Percentiles rank a stretch among this genome's conserved stretches.
Conservation (phyloP, 2,329 filamentous ascomycete species). For the Colletotrichum graminicola region DNA sequence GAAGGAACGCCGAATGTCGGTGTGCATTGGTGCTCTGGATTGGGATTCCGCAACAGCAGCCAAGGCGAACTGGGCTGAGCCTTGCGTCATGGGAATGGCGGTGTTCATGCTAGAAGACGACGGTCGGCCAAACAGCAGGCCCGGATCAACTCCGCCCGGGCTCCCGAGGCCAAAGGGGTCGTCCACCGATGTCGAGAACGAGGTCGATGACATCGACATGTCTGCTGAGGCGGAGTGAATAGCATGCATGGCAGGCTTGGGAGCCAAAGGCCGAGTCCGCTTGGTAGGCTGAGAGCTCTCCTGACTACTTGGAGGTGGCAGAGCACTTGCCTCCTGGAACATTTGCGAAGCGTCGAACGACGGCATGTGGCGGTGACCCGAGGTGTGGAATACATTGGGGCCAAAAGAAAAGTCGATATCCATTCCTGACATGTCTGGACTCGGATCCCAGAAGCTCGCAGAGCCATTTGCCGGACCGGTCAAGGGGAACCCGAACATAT, state of each 20-base stretch:
- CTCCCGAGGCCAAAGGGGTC: slow-evolving; percentile 64
- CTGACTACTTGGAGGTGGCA: slow-evolving; percentile 46
- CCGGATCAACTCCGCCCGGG: slow-evolving; percentile 68
- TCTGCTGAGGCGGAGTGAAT: slow-evolving; percentile 29
- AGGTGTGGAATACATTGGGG: slow-evolving; percentile 58
- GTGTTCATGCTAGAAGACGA: slow-evolving; percentile 61
- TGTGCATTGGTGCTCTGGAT: slow-evolving; percentile 46
- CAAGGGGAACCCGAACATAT: slow-evolving; percentile 72
- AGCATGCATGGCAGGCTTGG: slow-evolving; percentile 59
- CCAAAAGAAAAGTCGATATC: slow-evolving; percentile 69
- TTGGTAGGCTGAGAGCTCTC: slow-evolving; percentile 50
- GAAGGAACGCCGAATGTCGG: slow-evolving; percentile 58
- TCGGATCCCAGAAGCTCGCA: slow-evolving; percentile 69
- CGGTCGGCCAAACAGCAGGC: slow-evolving; percentile 67
- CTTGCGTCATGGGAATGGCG: slow-evolving; percentile 45
- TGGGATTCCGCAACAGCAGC: slow-evolving; percentile 39
- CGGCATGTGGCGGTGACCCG: slow-evolving; percentile 60
- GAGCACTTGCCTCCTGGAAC: slow-evolving; percentile 61
- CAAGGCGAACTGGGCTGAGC: slow-evolving; percentile 42
- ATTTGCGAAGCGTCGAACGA: slow-evolving; percentile 68
- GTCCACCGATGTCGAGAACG: slow-evolving; percentile 60
- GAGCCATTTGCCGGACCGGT: slow-evolving; percentile 67
- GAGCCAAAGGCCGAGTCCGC: slow-evolving; percentile 62
- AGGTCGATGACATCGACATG: slow-evolving; percentile 53
- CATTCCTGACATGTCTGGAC: slow-evolving; percentile 65